Conservation (phyloP, 2,329 filamentous ascomycete species). For the Diaporthe australafricana region DNA sequence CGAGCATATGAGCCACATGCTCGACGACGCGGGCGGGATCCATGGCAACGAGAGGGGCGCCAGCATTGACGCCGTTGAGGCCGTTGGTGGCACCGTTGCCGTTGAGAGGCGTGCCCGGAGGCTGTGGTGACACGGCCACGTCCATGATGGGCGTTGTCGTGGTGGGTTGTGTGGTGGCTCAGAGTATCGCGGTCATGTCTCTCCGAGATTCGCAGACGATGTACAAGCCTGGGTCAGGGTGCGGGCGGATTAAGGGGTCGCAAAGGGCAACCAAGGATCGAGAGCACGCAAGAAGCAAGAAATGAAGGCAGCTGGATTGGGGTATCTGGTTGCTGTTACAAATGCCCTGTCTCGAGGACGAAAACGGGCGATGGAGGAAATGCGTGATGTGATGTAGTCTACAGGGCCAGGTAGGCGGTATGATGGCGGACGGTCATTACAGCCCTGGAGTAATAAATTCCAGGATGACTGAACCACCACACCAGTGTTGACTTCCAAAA, state of each 20-base stretch:
- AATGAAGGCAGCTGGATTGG: conserved; percentile 33
- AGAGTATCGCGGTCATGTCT: conserved; percentile 36
- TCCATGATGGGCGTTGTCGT: conserved; percentile 59
- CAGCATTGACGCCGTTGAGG: conserved; percentile 57
- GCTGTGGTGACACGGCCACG: conserved; percentile 58
- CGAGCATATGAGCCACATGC: conserved; percentile 77
- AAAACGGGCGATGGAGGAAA: conserved; percentile 23
- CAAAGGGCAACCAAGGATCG: conserved; percentile 19
- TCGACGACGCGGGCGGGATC: conserved; percentile 79
- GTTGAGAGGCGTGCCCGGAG: conserved; percentile 58
- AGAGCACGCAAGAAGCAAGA: conserved; percentile 31
- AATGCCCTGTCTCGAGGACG: conserved; percentile 25
- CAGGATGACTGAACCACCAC: conserved; percentile 29
- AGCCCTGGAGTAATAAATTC: conserved; percentile 18
- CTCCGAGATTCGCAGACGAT: conserved; percentile 17
- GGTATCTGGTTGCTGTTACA: conserved; percentile 34
- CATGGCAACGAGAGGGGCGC: conserved; percentile 64
- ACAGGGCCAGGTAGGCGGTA: conserved; percentile 12
- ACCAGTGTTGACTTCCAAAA: conserved; percentile 35
- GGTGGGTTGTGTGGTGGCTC: conserved; percentile 11
- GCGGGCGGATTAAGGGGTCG: conserved; percentile 33
- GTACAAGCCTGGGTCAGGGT: conserved; percentile 13
- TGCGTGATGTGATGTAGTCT: conserved; percentile 6
- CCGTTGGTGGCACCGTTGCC: conserved; percentile 48
- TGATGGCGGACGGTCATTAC: conserved; percentile 14